phyloP scores from a whole-genome alignment of 495 filamentous ascomycete genomes.

The Penicillium mononematosum region DNA sequence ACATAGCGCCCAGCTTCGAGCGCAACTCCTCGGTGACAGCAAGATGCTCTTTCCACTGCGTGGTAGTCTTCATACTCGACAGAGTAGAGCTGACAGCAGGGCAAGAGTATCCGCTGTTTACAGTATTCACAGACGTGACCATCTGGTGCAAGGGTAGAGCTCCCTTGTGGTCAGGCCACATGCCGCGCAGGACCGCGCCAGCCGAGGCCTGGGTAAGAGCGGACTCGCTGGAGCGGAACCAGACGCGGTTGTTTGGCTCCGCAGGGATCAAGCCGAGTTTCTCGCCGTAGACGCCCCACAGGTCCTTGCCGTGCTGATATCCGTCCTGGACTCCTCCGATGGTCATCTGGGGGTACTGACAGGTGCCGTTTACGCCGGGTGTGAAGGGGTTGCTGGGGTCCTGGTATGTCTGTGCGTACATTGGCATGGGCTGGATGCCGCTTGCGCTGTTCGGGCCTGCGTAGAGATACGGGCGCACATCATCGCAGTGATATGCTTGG shows the following conservation, averaged over 20 bases:
- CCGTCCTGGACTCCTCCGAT: constrained; percentile 45
- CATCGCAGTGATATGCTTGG: constrained; percentile 42
- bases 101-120: constrained; percentile 42
- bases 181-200: constrained; percentile 40
- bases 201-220: constrained; percentile 40
- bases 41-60: constrained; percentile 41
- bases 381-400: constrained; percentile 42
- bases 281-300: constrained; percentile 39
- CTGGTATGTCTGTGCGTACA: constrained; percentile 44
- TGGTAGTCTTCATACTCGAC: constrained; percentile 27
- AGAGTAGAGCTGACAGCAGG: constrained; percentile 28
- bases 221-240: constrained; percentile 44
- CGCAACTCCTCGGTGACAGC: constrained; percentile 35
- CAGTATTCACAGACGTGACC: constrained; percentile 37
- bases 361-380: constrained; percentile 37
- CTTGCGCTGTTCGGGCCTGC: constrained; percentile 25
- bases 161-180: constrained; percentile 38
- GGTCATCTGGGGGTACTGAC: constrained; percentile 47
- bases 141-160: constrained; percentile 43
- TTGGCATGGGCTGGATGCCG: constrained; percentile 29
- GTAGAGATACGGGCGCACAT: constrained; percentile 41
- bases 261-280: constrained; percentile 36
- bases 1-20: constrained; percentile 34
- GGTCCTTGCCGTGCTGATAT: constrained; percentile 43
- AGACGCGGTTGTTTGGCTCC: constrained; percentile 30